phyloP scores from a whole-genome alignment of 345 rosid species.

The Salix brachista region DNA sequence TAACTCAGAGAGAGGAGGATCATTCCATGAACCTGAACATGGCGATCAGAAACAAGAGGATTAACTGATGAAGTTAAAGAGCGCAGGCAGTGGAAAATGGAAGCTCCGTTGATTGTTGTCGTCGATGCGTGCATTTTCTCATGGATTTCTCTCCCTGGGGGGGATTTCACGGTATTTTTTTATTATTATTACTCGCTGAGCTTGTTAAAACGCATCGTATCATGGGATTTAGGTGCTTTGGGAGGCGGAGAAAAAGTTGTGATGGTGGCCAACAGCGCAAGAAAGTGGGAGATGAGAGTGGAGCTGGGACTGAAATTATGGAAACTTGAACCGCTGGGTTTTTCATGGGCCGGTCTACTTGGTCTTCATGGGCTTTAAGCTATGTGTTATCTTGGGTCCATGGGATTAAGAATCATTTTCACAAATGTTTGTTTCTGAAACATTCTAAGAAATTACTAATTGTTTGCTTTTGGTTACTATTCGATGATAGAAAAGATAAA shows the following conservation, averaged over 20 bases:
- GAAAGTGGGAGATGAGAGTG: not conserved
- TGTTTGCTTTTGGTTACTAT: too few relatives aligned
- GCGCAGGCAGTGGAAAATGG: slow-evolving; percentile 4
- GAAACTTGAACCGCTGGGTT: not conserved
- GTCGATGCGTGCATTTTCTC: slow-evolving; percentile 43
- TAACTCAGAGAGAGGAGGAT: not conserved
- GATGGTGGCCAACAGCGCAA: not conserved
- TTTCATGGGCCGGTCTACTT: too few relatives aligned
- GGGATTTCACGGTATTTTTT: not conserved
- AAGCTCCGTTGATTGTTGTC: not conserved
- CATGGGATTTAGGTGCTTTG: too few relatives aligned
- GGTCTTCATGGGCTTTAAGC: slow-evolving; percentile 9
- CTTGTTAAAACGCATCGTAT: not conserved
- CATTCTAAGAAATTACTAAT: too few relatives aligned
- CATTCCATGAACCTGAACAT: slow-evolving; percentile 49
- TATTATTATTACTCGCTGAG: not conserved
- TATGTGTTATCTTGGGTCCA: not conserved
- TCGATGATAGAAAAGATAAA: too few relatives aligned
- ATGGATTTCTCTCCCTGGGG: slow-evolving; percentile 20
- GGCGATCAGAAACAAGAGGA: slow-evolving; percentile 23
- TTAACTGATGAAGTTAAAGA: slow-evolving; percentile 17
- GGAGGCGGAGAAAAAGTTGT: not conserved
- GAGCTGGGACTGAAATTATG: not conserved
- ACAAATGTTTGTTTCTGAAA: too few relatives aligned
- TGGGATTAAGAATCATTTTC: not conserved